Conservation (phyloP, 495 filamentous ascomycete genomes). For the Xylaria castorea region DNA sequence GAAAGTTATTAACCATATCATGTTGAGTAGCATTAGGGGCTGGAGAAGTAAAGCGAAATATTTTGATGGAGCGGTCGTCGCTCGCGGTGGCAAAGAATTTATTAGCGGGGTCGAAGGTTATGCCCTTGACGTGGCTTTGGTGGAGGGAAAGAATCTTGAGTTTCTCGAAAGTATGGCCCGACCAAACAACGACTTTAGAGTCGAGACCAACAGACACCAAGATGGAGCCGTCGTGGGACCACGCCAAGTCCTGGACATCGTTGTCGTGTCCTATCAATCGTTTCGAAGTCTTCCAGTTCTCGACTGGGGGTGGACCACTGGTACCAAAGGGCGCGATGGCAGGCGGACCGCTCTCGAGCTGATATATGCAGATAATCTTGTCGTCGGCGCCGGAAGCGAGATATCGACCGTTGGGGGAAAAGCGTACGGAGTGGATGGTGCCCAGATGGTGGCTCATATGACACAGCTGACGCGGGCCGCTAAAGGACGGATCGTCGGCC, state of each 20-base stretch:
- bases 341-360: constrained; percentile 80
- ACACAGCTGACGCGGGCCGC: constrained; percentile 89
- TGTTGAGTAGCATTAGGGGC: constrained; percentile 90
- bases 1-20: constrained; percentile 94
- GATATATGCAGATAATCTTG: constrained; percentile 97
- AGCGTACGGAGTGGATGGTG: constrained; percentile 95
- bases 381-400: constrained; percentile 97
- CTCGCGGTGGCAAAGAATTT: constrained; percentile 99
- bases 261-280: constrained; percentile 97
- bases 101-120: constrained; percentile 98
- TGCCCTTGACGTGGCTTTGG: constrained; percentile 96
- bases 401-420: constrained; percentile 91
- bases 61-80: constrained; percentile 95
- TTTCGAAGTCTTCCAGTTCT: constrained; percentile 95
- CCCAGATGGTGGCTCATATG: constrained; percentile 98
- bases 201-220: constrained; percentile 95
- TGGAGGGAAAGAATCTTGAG: constrained; percentile 90
- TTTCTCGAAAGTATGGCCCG: constrained; percentile 96
- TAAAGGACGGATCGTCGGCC: constrained; percentile 69
- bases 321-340: constrained; percentile 64
- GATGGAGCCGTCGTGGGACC: constrained; percentile 95
- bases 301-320: constrained; percentile 89
- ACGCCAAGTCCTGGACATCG: constrained; percentile 97
- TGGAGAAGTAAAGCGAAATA: constrained; percentile 92
- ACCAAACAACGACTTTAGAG: constrained; percentile 98